Percentiles rank a stretch among this genome's conserved stretches.
Conservation (phyloP, 495 filamentous ascomycete genomes). For the Paragyromitra xinjiangensis region DNA sequence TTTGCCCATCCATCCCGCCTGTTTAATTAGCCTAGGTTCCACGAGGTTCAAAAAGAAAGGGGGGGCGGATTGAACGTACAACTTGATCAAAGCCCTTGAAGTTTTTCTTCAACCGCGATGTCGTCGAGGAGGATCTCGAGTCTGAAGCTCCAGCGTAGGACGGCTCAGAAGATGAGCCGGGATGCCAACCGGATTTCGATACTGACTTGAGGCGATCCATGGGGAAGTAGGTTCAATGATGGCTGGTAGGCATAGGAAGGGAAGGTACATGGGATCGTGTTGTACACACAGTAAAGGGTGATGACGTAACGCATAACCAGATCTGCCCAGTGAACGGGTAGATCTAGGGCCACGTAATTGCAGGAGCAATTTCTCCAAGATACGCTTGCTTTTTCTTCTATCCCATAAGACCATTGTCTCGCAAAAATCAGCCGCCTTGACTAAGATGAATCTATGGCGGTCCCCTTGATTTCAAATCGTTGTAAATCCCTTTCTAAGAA, state of each 20-base stretch:
- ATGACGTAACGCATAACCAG: no score
- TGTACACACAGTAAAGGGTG: no score
- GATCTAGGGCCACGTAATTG: neutral
- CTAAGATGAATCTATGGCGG: neutral
- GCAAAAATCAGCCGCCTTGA: neutral
- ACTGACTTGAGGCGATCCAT: constrained; percentile 52
- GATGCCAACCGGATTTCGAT: constrained; percentile 50
- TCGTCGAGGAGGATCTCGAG: constrained; percentile 30
- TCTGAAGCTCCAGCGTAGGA: constrained; percentile 46
- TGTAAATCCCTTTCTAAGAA: neutral
- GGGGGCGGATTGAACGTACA: constrained; percentile 14
- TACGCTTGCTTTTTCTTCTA: neutral
- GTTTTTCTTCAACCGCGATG: constrained; percentile 41
- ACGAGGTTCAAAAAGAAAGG: neutral
- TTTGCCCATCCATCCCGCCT: constrained; percentile 51
- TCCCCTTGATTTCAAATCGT: neutral
- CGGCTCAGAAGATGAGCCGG: constrained; percentile 37
- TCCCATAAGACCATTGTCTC: neutral
- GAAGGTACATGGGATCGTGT: neutral
- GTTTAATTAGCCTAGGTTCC: constrained; percentile 16
- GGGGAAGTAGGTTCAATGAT: neutral
- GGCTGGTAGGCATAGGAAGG: neutral
- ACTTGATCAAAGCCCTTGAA: constrained; percentile 49
- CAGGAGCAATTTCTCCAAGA: no score
- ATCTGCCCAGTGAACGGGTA: no score